Evolutionary conservation across 768 basidiomycete species (phyloP).

Genomic region (Amanita brunnescens): DNA sequence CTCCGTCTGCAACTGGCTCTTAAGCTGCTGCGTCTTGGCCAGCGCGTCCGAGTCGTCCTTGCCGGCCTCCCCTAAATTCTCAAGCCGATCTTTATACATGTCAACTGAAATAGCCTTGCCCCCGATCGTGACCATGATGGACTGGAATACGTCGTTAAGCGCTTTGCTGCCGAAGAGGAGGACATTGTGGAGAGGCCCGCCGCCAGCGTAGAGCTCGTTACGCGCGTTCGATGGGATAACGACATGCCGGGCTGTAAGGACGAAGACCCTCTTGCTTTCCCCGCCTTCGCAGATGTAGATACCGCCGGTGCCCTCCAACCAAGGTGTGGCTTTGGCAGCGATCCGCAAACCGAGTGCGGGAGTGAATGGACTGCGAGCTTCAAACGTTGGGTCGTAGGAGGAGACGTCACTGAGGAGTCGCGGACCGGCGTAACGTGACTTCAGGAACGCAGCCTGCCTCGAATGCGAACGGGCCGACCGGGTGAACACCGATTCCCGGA

Average conservation of each 20-base stretch:
- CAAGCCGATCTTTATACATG: neutral
- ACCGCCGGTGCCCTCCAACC: slow-evolving; percentile 17
- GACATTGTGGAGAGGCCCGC: neutral
- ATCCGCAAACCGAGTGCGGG: slow-evolving; percentile 19
- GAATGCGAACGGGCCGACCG: too few species aligned
- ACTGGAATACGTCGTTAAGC: neutral
- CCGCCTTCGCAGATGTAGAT: slow-evolving; percentile 18
- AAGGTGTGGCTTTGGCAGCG: slow-evolving; percentile 14
- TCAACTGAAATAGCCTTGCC: neutral
- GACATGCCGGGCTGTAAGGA: slow-evolving; percentile 19
- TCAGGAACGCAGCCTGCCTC: too few species aligned
- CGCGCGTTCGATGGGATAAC: slow-evolving; percentile 10
- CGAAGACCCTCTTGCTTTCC: slow-evolving; percentile 15
- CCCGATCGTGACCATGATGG: neutral
- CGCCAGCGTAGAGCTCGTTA: slow-evolving; percentile 9
- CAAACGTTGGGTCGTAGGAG: slow-evolving; percentile 3
- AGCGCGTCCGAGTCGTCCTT: neutral
- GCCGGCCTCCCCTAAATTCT: neutral
- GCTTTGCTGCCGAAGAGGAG: neutral
- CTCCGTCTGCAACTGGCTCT: neutral
- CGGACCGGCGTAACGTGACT: too few species aligned
- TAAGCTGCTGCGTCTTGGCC: neutral
- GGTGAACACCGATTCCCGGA: slow-evolving; percentile 19
- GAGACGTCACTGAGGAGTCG: slow-evolving; percentile 14
- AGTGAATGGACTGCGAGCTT: slow-evolving; percentile 18